Conservation (phyloP, 371 early-diverging fungal genomes). For the Amoeboaphelidium protococcarum region DNA sequence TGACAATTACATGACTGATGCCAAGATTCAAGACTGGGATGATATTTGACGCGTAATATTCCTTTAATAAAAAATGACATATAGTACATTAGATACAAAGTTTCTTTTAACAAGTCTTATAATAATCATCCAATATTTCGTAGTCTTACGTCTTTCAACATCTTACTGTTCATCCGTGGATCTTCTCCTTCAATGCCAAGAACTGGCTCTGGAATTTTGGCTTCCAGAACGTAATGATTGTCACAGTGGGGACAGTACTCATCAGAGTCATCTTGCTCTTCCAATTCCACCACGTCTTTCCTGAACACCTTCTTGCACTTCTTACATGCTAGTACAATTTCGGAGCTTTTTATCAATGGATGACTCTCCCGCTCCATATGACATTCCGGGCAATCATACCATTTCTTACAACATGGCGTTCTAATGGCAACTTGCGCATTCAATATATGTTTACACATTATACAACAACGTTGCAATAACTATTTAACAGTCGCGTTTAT, state of each 20-base stretch:
- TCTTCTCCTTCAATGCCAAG: conserved; percentile 78
- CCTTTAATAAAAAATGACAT: too few species aligned
- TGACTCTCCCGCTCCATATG: conserved; percentile 62
- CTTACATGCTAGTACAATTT: conserved; percentile 90
- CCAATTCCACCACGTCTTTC: conserved; percentile 69
- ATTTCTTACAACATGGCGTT: conserved; percentile 72
- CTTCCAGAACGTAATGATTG: conserved; percentile 83
- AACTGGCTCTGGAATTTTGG: conserved; percentile 49
- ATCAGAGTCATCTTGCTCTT: conserved; percentile 75
- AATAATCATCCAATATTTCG: too few species aligned
- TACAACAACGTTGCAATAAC: too few species aligned
- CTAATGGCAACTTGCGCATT: conserved; percentile 86
- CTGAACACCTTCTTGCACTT: conserved; percentile 90
- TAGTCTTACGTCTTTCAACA: conserved; percentile 1
- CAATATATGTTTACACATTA: conserved; percentile 59
- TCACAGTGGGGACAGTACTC: conserved; percentile 95
- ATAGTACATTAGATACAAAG: too few species aligned
- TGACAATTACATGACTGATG: too few species aligned
- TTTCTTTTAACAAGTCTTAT: too few species aligned
- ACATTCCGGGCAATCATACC: conserved; percentile 93
- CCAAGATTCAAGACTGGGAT: too few species aligned
- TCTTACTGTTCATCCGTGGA: conserved; percentile 20
- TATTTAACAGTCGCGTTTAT: too few species aligned
- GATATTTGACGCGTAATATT: too few species aligned
- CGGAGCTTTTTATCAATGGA: conserved; percentile 41